A percentile compares a stretch with the other conserved stretches of the same genome.
Conservation (phyloP, 2,329 filamentous ascomycete genomes). For the Coniochaeta sp. region DNA sequence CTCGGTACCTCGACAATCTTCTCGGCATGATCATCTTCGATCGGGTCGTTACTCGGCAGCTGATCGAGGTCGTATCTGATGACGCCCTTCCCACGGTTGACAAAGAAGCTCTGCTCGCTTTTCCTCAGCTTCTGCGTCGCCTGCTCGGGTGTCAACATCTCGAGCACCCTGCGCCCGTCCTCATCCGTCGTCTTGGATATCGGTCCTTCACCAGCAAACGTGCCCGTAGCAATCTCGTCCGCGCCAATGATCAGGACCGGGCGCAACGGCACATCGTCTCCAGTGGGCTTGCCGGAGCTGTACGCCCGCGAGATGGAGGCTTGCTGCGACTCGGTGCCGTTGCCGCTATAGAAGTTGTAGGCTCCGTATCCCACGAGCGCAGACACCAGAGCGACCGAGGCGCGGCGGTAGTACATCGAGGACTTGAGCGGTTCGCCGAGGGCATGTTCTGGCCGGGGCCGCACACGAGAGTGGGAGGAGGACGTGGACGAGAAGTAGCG, state of each 20-base stretch:
- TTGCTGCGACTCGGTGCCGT: slow-evolving; percentile 20
- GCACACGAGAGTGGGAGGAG: slow-evolving; percentile 7
- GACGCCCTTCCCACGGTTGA: slow-evolving; percentile 84
- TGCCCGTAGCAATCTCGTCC: slow-evolving; percentile 82
- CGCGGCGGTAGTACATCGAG: slow-evolving; percentile 69
- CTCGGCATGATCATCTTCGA: slow-evolving; percentile 96
- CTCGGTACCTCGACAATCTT: slow-evolving; percentile 89
- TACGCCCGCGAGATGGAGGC: slow-evolving; percentile 32
- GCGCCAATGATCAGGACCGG: slow-evolving; percentile 83
- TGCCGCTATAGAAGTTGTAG: slow-evolving; percentile 63
- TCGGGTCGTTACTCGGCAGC: slow-evolving; percentile 91
- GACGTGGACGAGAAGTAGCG: slow-evolving; percentile 29
- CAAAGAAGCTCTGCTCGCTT: slow-evolving; percentile 85
- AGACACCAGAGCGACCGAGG: slow-evolving; percentile 60
- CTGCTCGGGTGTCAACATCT: slow-evolving; percentile 96
- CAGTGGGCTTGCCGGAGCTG: slow-evolving; percentile 27
- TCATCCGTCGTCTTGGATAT: slow-evolving; percentile 84
- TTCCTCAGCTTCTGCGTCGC: slow-evolving; percentile 81
- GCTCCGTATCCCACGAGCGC: slow-evolving; percentile 68
- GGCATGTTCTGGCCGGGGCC: slow-evolving; percentile 22
- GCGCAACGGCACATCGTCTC: slow-evolving; percentile 41
- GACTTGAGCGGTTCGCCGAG: slow-evolving; percentile 47
- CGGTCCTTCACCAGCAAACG: slow-evolving; percentile 76
- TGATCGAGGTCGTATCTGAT: slow-evolving; percentile 93
- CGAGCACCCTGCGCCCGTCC: slow-evolving; percentile 76